Evolutionary conservation across 208 protist genomes (phyloP), one percentile per base, ranked within the genome.

Genomic region (Acanthamoeba culbertsoni): DNA sequence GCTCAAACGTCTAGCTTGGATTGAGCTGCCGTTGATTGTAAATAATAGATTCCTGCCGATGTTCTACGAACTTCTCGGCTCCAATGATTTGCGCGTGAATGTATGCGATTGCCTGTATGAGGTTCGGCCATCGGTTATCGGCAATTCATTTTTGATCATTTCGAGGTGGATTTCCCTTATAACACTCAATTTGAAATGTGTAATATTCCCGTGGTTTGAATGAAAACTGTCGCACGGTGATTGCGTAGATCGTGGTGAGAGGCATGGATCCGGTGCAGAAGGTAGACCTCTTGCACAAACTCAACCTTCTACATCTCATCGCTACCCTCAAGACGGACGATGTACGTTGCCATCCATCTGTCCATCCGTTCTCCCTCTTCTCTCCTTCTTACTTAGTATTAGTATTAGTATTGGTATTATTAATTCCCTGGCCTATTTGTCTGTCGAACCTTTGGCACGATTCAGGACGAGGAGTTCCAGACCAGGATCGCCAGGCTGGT

Each of bases 31-130:
- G 62, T 82, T 95, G 20, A 93, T 95, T 71, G 94, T 95, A 20
- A 95, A 95, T n/a, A 88, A 95, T 59, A 53, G 63, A 43, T 95
- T 95, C 28, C 75, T 95, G 2, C 94, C 79, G 53, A 37, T 95
- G 10, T 95, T 95, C 79, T 95, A 79, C 35, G 86, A 94, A 26
- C 59, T 93, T n/a, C 77, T 95, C 28, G 59, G 42, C 53, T 12
- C 20, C 18, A 75, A 86, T n/a, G 2, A 48, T 23, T 42, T 95
- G 3, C 55, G 94, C 0, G 92, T 93, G 40, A 86, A 94, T 20
- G 82, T 53, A 3, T 92, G 84, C 18, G 92, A 95, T 40, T 95
- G 94, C 86, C 86, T 95, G 26, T 93, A 93, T 45, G 92, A 95
- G 71, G 71, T 79, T 4, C 71, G 1, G 20, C 8, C n/a, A n/a